Base-by-base conservation (phyloP, 2,329 filamentous ascomycete species). In the Aspergillus sp. region DNA sequence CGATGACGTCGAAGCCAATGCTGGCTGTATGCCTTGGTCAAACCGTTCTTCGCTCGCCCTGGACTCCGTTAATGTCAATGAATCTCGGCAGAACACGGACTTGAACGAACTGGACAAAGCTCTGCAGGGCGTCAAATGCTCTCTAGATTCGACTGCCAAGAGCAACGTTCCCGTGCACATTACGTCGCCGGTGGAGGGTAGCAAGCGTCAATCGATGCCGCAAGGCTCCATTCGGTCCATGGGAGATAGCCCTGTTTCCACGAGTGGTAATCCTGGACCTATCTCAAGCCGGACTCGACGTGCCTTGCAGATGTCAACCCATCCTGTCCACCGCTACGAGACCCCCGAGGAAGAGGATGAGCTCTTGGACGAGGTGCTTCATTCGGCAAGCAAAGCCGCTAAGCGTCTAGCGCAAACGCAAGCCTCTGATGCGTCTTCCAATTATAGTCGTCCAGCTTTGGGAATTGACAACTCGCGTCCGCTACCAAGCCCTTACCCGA, bases 281-380 rank as follows among this genome's bases (percentile, higher is more conserved):
- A 84, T 92, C 54, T 92, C 91, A 0, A 92, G 89, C 73, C 85
- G 93, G 62, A 95, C 92, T 14, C 84, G 94, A 59, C 85, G 92
- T 61, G 89, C 91, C 12, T 85, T 96, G 51, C 83, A 85, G 61
- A 81, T 83, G 73, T 88, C 91, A 14, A 80, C 83, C 4, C 89
- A 92, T 63, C 90, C 90, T 4, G 87, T 90, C 52, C 89, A 90
- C 68, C 89, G 91, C 63, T 97, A 98, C 72, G 95, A 99, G 71
- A 93, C 93, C 0, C 92, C 95, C 1, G 93, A 96, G 69, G 95
- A 99, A 76, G 94, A 98, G 72, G 95, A 99, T 60, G 95, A 99
- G 77, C 84, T 99, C 10, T 83, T 98, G 10, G 93, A 97, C 67
- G 95, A 99, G 76, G 92, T 88, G 20, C 81, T 97, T 47, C 85